Percentiles rank a stretch among this genome's conserved stretches.
phyloP scores from a whole-genome alignment of 139 green algal genomes.

The Picochlorum sp. region DNA sequence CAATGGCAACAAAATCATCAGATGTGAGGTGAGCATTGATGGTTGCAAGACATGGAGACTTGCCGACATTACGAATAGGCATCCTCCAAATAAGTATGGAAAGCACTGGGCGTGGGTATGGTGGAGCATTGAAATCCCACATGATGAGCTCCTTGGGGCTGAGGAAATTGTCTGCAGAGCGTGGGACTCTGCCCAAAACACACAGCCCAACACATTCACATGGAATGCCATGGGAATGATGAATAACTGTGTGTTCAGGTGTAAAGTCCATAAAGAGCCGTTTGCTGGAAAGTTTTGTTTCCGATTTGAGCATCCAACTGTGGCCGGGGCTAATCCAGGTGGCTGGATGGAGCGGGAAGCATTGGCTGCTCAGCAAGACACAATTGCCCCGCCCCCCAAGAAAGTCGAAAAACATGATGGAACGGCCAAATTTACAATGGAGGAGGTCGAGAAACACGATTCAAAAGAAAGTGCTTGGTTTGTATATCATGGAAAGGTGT shows the following conservation, averaged over 20 bases:
- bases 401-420: not conserved
- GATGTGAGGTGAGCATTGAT: constrained; percentile 88
- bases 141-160: constrained; percentile 46
- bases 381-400: not conserved
- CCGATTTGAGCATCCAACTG: constrained; percentile 68
- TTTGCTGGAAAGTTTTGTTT: constrained; percentile 28
- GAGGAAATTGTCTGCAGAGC: constrained; percentile 69
- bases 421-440: constrained; percentile 14
- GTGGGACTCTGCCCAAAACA: constrained; percentile 78
- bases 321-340: constrained; percentile 37
- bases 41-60: constrained; percentile 69
- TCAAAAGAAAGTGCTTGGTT: constrained; percentile 77
- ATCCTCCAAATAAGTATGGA: constrained; percentile 59
- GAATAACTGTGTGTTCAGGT: constrained; percentile 87
- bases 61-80: constrained; percentile 54
- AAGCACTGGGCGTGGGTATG: constrained; percentile 76
- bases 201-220: constrained; percentile 68
- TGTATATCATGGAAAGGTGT: constrained; percentile 86
- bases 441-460: constrained; percentile 55
- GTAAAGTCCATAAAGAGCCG: constrained; percentile 23
- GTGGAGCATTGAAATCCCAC: constrained; percentile 21
- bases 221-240: constrained; percentile 99
- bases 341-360: constrained; percentile 47
- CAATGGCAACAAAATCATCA: constrained; percentile 80
- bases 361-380: not conserved